Evolutionary conservation across 495 filamentous ascomycete genomes (phyloP).

Genomic region (Penicillium samsonianum): DNA sequence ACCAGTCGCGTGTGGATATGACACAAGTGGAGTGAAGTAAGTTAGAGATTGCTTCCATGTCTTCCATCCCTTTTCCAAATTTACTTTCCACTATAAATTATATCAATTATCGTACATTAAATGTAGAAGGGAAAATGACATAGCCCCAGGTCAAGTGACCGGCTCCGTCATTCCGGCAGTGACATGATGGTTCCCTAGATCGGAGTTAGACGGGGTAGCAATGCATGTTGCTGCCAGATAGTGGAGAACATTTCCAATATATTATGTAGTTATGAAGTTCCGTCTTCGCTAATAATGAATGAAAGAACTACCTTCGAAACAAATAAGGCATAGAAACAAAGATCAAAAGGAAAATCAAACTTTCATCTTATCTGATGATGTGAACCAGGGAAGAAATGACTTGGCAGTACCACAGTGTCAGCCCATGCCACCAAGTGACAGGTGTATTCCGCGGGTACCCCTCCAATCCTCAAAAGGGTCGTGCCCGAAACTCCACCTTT

Average conservation of each 20-base stretch:
- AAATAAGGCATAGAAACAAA: background rate
- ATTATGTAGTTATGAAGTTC: background rate
- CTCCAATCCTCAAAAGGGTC: conserved; percentile 2
- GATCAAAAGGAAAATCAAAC: conserved; percentile 9
- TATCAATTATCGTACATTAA: background rate
- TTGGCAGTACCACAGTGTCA: conserved; percentile 10
- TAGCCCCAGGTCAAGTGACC: conserved; percentile 4
- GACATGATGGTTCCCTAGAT: background rate
- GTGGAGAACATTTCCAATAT: background rate
- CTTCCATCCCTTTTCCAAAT: background rate
- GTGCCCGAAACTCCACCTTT: conserved; percentile 16
- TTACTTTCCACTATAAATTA: background rate
- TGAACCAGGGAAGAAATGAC: conserved; percentile 9
- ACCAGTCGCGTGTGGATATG: conserved; percentile 5
- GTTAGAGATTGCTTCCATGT: background rate
- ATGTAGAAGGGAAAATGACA: conserved; percentile 2
- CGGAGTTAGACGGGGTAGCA: conserved; percentile 2
- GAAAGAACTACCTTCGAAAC: background rate
- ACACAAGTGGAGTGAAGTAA: conserved; percentile 1
- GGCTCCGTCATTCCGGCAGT: conserved; percentile 1
- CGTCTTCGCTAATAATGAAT: background rate
- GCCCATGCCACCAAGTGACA: conserved; percentile 2
- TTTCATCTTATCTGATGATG: conserved; percentile 31
- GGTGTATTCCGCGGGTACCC: conserved; percentile 7
- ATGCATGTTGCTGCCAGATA: conserved; percentile 8